A percentile compares a stretch with the other conserved stretches of the same genome.
phyloP scores from a whole-genome alignment of 306 rosid species.

The Leucaena leucocephala region DNA sequence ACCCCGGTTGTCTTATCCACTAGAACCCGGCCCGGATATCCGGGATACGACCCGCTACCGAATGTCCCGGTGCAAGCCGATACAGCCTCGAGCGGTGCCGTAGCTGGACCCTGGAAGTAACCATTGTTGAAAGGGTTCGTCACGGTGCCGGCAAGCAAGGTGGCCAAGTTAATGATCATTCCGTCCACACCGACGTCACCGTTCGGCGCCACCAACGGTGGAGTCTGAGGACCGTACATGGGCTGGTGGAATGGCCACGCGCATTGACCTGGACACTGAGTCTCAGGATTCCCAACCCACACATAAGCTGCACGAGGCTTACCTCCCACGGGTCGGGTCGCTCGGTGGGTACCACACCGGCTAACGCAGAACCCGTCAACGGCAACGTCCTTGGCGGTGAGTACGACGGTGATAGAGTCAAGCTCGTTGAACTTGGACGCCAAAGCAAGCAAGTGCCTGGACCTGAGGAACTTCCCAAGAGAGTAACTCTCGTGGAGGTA shows the following conservation, averaged over 20 bases:
- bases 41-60: slow-evolving; percentile 86
- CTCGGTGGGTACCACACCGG: slow-evolving; percentile 79
- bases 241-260: slow-evolving; percentile 98
- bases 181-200: slow-evolving; percentile 95
- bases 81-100: slow-evolving; percentile 86
- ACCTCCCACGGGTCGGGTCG: slow-evolving; percentile 32
- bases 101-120: slow-evolving; percentile 73
- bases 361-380: slow-evolving; percentile 75
- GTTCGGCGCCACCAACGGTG: slow-evolving; percentile 82
- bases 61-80: slow-evolving; percentile 77
- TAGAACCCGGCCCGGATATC: slow-evolving; percentile 68
- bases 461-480: slow-evolving; percentile 60
- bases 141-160: slow-evolving; percentile 83
- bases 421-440: slow-evolving; percentile 47
- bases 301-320: slow-evolving; percentile 51
- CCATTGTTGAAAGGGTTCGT: slow-evolving; percentile 89
- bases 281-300: slow-evolving; percentile 94
- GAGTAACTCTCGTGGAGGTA: slow-evolving; percentile 58
- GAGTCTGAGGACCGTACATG: slow-evolving; percentile 85
- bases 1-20: slow-evolving; percentile 63
- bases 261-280: slow-evolving; percentile 84
- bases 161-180: slow-evolving; percentile 78
- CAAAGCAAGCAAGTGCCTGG: slow-evolving; percentile 50
- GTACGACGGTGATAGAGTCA: slow-evolving; percentile 58
- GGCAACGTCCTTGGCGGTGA: slow-evolving; percentile 73